Base-by-base conservation (phyloP, 1,284 basidiomycete genomes). In the Ustanciosporium gigantosporum region DNA sequence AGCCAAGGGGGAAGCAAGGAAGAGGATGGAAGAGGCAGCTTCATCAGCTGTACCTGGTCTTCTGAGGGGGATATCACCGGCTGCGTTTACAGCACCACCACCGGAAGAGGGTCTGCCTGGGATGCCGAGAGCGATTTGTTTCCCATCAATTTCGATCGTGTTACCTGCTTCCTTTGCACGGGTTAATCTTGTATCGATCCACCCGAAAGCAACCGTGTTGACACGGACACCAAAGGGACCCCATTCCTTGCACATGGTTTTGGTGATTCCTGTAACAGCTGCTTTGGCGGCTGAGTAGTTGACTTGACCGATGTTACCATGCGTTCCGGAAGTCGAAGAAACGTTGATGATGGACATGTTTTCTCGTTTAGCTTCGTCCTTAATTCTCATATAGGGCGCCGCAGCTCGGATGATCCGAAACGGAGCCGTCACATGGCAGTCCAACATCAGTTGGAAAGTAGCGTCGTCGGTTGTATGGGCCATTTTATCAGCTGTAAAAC, bases 231-330 rank as follows among this genome's bases (percentile, higher is more conserved):
- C 86, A 76, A 88, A 91, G 5, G 81, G 78, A 46, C 90, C 89
- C 89, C 89, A 91, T 77, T 91, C 89, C 78, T 91, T 91, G 48
- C 86, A 86, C 64, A 89, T 85, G 14, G 89, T 91, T 81, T 90
- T 90, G 31, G 88, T 88, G 46, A 91, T 79, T 24, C 89, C 89
- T 3, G 53, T 21, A 4, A 71, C 66, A 31, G 48, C 68, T 2
- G 69, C 39, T 46, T 74, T 74, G 36, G 67, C 69, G 23, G 60
- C 66, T 21, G 68, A 58, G 71, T 91, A 91, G 81, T 91, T 91
- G 27, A 83, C 85, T 78, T 91, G 90, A 3, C 90, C 90, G 42
- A 89, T 86, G 48, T 74, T 74, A 37, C 71, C 71, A 52, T 74
- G 70, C 8, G 56, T 59, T 25, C 71, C 66, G 20, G 60, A 64